Conservation (phyloP, 1,284 basidiomycete genomes). For the Irpex lacteus region DNA sequence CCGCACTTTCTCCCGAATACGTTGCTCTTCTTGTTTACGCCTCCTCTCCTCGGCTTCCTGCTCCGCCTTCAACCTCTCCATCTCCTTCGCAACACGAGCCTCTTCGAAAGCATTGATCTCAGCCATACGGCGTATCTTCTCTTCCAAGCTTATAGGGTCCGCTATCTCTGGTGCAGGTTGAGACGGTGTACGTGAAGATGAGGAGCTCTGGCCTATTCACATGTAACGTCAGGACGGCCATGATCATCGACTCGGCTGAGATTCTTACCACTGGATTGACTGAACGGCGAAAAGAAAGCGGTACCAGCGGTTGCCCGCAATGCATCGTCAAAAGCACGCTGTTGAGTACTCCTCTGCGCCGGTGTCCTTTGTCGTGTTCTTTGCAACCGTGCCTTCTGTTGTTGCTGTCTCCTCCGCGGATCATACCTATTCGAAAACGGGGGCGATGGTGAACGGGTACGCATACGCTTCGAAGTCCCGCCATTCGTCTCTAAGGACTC, state of each 20-base stretch:
- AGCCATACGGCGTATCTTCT: constrained; percentile 16
- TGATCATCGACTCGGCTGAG: no score
- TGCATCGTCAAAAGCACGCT: not conserved
- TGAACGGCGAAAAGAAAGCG: not conserved
- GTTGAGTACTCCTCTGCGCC: not conserved
- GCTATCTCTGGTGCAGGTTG: not conserved
- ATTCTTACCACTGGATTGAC: not conserved
- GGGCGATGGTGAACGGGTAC: not conserved
- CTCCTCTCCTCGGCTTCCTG: constrained; percentile 35
- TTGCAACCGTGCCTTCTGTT: not conserved
- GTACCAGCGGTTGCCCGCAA: not conserved
- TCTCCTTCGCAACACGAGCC: constrained; percentile 37
- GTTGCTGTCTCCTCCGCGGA: not conserved
- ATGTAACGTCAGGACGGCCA: no score
- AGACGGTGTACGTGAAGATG: not conserved
- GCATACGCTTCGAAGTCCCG: not conserved
- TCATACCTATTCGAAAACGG: not conserved
- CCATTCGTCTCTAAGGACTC: not conserved
- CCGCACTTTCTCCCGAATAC: constrained; percentile 32
- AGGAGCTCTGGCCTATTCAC: not conserved
- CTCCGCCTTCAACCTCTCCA: constrained; percentile 5
- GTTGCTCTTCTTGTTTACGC: constrained; percentile 37
- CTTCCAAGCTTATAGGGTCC: constrained; percentile 18
- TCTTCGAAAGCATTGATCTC: constrained; percentile 18
- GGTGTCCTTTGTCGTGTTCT: not conserved